Percentiles rank a stretch among this genome's conserved stretches.
phyloP scores from a whole-genome alignment of 345 rosid genomes.

The Sapria himalayana region DNA sequence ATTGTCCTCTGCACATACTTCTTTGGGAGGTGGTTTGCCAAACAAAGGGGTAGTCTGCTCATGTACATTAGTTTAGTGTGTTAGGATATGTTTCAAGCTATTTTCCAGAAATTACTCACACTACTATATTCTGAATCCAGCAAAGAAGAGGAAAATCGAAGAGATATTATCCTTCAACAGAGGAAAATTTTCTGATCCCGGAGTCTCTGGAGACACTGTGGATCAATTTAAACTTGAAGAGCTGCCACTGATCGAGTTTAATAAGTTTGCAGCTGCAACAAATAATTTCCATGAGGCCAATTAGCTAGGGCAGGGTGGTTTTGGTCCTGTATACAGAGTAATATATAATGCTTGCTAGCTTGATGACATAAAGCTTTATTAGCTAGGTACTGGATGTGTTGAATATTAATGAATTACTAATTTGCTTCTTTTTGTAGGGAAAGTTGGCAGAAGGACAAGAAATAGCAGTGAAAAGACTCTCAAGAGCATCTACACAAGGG shows the following conservation, averaged over 20 bases:
- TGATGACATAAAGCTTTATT: background rate
- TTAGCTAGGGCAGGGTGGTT: constrained; percentile 23
- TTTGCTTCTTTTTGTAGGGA: constrained; percentile 3
- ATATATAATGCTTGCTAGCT: background rate
- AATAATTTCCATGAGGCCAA: constrained; percentile 9
- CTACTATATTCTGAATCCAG: background rate
- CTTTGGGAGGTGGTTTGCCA: constrained; percentile 6
- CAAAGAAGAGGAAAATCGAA: background rate
- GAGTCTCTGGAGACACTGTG: background rate
- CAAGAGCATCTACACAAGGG: constrained; percentile 13
- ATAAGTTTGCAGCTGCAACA: constrained; percentile 12
- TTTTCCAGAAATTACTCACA: background rate
- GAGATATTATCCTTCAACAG: background rate
- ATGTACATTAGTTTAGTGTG: background rate
- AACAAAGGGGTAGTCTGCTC: constrained; percentile 6
- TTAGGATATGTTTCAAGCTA: background rate
- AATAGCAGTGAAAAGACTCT: constrained; percentile 22
- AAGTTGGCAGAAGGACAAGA: constrained; percentile 11
- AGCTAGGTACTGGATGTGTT: background rate
- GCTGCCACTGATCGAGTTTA: constrained; percentile 10
- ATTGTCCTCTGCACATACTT: background rate
- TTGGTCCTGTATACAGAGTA: constrained; percentile 25
- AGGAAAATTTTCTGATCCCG: background rate
- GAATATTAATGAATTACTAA: background rate
- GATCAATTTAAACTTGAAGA: constrained; percentile 8